Evolutionary conservation across 2,329 filamentous ascomycete species (phyloP).

Genomic region (Ascomycota sp.): DNA sequence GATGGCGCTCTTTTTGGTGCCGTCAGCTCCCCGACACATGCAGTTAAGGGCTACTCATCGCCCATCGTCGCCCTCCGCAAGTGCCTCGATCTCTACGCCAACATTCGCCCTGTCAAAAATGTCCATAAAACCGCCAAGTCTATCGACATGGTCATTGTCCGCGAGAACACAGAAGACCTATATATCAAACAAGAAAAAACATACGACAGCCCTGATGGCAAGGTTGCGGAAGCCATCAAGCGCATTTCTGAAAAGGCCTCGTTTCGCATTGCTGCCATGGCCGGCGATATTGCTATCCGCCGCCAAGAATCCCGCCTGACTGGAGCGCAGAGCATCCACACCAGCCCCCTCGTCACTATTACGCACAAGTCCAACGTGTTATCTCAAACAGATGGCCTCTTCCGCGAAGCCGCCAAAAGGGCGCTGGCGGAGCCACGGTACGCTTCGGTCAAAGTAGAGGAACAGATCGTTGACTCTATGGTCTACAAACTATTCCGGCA

Average conservation of each 20-base stretch:
- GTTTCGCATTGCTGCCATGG: conserved; percentile 73
- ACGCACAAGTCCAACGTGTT: conserved; percentile 98
- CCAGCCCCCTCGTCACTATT: conserved; percentile 62
- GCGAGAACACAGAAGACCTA: conserved; percentile 95
- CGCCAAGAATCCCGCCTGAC: conserved; percentile 56
- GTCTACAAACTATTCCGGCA: conserved; percentile 98
- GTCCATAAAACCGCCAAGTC: conserved; percentile 40
- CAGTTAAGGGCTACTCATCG: conserved; percentile 85
- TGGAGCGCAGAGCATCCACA: conserved; percentile 36
- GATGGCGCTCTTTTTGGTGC: conserved; percentile 92
- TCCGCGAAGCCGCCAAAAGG: conserved; percentile 56
- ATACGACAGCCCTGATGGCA: conserved; percentile 48
- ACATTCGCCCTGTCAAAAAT: conserved; percentile 86
- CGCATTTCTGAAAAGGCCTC: conserved; percentile 75
- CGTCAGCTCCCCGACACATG: conserved; percentile 72
- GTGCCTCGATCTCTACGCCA: conserved; percentile 83
- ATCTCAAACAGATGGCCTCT: conserved; percentile 86
- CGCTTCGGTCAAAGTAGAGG: conserved; percentile 47
- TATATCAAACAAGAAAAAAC: conserved; percentile 95
- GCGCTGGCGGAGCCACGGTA: conserved; percentile 48
- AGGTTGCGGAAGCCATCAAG: conserved; percentile 93
- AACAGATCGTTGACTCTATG: conserved; percentile 98
- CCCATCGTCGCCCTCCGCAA: conserved; percentile 95
- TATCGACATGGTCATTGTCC: conserved; percentile 92
- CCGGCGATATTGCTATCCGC: conserved; percentile 78